These are phyloP conservation scores for Diplodia corticola DNA, from an alignment of 2,329 filamentous ascomycete species.

Conservation along the genomic window DNA sequence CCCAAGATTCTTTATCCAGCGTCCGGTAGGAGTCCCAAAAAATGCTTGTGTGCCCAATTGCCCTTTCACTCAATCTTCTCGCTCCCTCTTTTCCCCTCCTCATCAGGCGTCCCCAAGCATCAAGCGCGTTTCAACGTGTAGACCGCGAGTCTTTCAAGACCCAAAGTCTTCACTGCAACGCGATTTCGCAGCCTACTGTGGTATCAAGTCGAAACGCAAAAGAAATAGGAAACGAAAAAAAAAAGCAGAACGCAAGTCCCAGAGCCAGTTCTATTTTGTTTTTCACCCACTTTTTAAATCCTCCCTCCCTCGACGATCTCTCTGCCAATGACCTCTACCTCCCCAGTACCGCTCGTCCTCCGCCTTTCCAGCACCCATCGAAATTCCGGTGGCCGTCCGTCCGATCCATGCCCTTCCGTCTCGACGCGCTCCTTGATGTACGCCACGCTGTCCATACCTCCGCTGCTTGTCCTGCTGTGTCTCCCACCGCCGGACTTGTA, in stretches of 20 bases:
- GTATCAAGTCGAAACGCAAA: background rate
- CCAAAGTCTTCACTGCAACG: background rate
- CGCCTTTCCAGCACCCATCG: slow-evolving; percentile 69
- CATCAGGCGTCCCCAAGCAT: background rate
- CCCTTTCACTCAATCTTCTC: background rate
- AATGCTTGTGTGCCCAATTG: background rate
- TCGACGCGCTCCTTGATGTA: slow-evolving; percentile 55
- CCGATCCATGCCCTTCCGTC: background rate
- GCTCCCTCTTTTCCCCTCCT: background rate
- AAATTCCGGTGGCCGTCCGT: background rate
- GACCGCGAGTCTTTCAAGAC: background rate
- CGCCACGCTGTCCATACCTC: slow-evolving; percentile 65
- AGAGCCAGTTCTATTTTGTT: background rate
- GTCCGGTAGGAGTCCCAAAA: background rate
- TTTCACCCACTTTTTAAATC: slow-evolving; percentile 31
- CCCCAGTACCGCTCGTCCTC: slow-evolving; percentile 64
- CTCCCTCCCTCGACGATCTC: slow-evolving; percentile 62
- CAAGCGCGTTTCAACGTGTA: background rate
- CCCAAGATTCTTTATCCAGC: slow-evolving; percentile 1
- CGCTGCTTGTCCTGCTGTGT: slow-evolving; percentile 48
- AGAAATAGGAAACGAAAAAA: background rate
- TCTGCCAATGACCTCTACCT: slow-evolving; percentile 64
- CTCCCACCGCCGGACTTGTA: background rate
- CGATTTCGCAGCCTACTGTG: background rate
- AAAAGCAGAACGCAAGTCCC: background rate